These are phyloP conservation scores for Cinchona pubescens DNA, from an alignment of 257 asterid genomes.

Conservation along the genomic window DNA sequence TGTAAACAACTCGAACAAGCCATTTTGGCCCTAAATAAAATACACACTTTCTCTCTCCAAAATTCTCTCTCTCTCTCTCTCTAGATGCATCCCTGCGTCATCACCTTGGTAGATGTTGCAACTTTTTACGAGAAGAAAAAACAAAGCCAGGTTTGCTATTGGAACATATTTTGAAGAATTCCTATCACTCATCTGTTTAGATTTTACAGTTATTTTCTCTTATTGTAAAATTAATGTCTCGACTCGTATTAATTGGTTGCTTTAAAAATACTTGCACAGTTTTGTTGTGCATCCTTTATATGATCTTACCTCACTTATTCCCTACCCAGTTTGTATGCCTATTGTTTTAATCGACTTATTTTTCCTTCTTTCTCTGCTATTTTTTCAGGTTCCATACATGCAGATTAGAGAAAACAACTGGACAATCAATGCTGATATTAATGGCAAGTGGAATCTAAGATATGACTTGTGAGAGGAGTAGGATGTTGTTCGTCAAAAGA, in stretches of 20 bases:
- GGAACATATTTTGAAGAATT: too few species aligned
- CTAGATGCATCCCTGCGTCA: too few species aligned
- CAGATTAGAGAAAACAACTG: slow-evolving; percentile 84
- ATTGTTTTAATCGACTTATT: slow-evolving; percentile 8
- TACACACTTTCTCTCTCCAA: too few species aligned
- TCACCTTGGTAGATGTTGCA: neutral
- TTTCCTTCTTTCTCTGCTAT: neutral
- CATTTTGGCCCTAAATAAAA: too few species aligned
- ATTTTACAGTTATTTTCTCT: neutral
- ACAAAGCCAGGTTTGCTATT: neutral
- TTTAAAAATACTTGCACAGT: neutral
- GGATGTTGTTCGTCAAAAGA: neutral
- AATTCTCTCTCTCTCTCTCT: too few species aligned
- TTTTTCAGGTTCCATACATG: slow-evolving; percentile 57
- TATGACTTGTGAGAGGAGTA: slow-evolving; percentile 46
- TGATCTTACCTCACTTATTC: neutral
- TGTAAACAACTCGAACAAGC: too few species aligned
- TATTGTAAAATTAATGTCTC: neutral
- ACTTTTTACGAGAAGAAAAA: neutral
- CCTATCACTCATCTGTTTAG: neutral
- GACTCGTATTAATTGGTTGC: neutral
- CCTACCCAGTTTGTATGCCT: neutral
- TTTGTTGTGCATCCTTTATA: neutral
- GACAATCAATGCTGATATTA: slow-evolving; percentile 59
- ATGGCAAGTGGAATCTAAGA: slow-evolving; percentile 69